These are phyloP conservation scores for Cinnamomum micranthum DNA, from an alignment of 164 flowering plant genomes.

Conservation along the genomic window DNA sequence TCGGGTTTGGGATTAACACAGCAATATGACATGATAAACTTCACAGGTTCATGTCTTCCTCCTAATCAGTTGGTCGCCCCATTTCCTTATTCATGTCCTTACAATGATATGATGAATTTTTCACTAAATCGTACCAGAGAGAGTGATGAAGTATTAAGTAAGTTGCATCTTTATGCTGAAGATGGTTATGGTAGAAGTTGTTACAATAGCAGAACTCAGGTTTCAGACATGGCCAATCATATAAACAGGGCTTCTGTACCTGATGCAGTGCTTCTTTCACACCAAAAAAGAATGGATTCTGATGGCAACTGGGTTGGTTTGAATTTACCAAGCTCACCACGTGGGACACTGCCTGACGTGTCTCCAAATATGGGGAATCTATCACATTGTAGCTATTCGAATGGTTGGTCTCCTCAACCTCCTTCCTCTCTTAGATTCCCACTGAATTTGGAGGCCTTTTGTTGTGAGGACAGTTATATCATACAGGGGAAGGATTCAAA, in stretches of 20 bases:
- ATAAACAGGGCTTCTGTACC: slow-evolving; percentile 19
- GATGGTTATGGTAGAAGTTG: slow-evolving; percentile 9
- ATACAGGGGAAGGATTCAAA: slow-evolving; percentile 34
- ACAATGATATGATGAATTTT: slow-evolving; percentile 7
- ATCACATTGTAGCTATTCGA: slow-evolving; percentile 14
- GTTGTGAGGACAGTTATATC: slow-evolving; percentile 46
- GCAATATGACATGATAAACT: slow-evolving; percentile 12
- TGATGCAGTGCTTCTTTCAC: slow-evolving; percentile 13
- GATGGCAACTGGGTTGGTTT: slow-evolving; percentile 8
- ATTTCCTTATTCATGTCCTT: slow-evolving; percentile 7
- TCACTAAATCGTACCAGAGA: slow-evolving; percentile 15
- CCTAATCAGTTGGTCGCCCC: slow-evolving; percentile 10
- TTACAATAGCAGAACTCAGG: slow-evolving; percentile 11
- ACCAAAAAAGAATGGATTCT: slow-evolving; percentile 14
- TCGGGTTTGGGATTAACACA: slow-evolving; percentile 6
- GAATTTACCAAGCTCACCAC: slow-evolving; percentile 17
- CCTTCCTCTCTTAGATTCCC: slow-evolving; percentile 7
- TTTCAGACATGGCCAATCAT: slow-evolving; percentile 5
- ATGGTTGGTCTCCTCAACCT: slow-evolving; percentile 14
- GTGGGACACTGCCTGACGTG: slow-evolving; percentile 5
- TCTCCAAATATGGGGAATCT: slow-evolving; percentile 13
- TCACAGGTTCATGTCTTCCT: slow-evolving; percentile 8
- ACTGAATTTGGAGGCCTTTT: slow-evolving; percentile 21
- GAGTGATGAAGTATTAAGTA: slow-evolving; percentile 5
- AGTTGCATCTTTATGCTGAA: slow-evolving; percentile 1